phyloP scores from a whole-genome alignment of 129 eudicot species.

The Flaveria ramosissima region DNA sequence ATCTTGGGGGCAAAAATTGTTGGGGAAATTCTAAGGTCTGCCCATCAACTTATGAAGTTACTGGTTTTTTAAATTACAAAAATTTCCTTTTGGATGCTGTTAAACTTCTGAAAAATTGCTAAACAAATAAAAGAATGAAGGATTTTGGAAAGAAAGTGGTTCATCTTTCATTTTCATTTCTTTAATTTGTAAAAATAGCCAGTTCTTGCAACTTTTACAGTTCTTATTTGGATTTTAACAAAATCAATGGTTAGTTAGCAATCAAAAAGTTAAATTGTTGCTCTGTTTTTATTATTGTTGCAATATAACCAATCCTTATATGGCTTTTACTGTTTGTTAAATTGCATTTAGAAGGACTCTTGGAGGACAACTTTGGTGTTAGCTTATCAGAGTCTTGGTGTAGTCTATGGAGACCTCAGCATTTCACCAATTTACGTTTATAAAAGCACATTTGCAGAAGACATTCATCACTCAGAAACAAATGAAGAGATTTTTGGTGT shows the following conservation, averaged over 20 bases:
- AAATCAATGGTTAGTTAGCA: slow-evolving; percentile 12
- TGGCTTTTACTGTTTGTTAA: not conserved
- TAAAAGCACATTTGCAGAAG: slow-evolving; percentile 77
- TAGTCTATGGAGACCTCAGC: slow-evolving; percentile 79
- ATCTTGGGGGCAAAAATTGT: slow-evolving; percentile 50
- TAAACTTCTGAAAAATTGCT: slow-evolving; percentile 10
- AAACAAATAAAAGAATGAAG: not conserved
- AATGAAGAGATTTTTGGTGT: slow-evolving; percentile 85
- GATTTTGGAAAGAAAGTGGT: not conserved
- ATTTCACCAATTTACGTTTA: slow-evolving; percentile 79
- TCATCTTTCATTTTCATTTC: slow-evolving; percentile 7
- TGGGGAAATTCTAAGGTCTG: slow-evolving; percentile 55
- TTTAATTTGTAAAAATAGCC: not conserved
- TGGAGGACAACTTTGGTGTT: slow-evolving; percentile 70
- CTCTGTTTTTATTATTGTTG: not conserved
- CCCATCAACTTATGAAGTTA: not conserved
- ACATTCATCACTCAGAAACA: slow-evolving; percentile 74
- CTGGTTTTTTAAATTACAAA: not conserved
- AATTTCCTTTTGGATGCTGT: slow-evolving; percentile 6
- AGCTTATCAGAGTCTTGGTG: slow-evolving; percentile 84
- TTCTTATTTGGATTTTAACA: not conserved
- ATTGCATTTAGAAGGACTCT: slow-evolving; percentile 51
- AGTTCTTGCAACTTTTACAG: not conserved
- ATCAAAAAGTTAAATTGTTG: not conserved
- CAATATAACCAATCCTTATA: not conserved